Conservation (phyloP, 768 basidiomycete species). For the Cystobasidium tubakii region DNA sequence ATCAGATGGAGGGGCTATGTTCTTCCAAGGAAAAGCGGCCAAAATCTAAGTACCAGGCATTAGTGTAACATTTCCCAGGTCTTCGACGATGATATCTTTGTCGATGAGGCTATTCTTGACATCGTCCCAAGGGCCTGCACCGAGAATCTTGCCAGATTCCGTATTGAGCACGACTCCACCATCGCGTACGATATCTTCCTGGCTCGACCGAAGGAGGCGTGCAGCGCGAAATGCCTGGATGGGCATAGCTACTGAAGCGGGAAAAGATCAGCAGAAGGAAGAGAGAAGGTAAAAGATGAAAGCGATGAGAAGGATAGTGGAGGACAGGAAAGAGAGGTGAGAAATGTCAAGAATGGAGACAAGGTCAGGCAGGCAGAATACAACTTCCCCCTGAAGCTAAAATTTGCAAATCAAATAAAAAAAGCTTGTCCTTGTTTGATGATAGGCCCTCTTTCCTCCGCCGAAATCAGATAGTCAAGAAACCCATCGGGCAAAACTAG, state of each 20-base stretch:
- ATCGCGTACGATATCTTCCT: constrained; percentile 7
- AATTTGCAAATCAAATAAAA: background rate
- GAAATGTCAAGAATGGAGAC: background rate
- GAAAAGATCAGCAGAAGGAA: background rate
- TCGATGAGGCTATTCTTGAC: background rate
- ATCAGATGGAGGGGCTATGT: too few species aligned
- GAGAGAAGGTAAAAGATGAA: background rate
- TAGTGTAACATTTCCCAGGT: constrained; percentile 12
- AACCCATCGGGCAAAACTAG: background rate
- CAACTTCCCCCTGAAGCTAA: background rate
- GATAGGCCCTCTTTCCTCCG: background rate
- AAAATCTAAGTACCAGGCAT: background rate
- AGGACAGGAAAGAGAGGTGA: background rate
- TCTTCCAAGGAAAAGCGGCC: background rate
- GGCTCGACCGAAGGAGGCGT: background rate
- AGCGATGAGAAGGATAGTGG: background rate
- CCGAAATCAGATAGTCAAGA: background rate
- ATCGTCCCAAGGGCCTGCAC: background rate
- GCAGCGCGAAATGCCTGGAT: constrained; percentile 3
- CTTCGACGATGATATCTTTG: background rate
- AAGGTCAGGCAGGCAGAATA: background rate
- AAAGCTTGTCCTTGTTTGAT: background rate
- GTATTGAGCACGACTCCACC: background rate
- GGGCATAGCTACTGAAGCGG: background rate
- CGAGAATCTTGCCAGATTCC: background rate